Evolutionary conservation across 1,284 basidiomycete genomes (phyloP).

Genomic region (Boletellus dicymbophilus): DNA sequence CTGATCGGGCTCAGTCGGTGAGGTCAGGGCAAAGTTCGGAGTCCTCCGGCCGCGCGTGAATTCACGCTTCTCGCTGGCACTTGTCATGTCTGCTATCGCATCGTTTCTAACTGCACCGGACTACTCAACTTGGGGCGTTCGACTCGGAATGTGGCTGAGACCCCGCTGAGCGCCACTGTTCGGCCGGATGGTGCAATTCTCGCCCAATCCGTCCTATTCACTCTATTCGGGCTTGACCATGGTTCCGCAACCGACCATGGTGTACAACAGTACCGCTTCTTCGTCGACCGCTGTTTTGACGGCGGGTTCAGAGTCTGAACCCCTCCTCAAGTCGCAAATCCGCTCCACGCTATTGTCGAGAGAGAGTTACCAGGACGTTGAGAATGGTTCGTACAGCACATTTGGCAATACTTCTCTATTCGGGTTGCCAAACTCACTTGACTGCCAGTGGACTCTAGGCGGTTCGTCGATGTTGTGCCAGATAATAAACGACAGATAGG

Average conservation of each 20-base stretch:
- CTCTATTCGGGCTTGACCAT: not conserved
- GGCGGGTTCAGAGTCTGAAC: constrained; percentile 22
- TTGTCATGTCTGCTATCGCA: no score
- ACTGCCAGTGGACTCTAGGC: constrained; percentile 4
- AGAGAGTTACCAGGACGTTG: not conserved
- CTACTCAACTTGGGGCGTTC: no score
- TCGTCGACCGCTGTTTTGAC: not conserved
- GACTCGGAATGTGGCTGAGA: no score
- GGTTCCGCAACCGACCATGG: constrained; percentile 7
- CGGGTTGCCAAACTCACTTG: not conserved
- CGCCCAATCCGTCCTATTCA: not conserved
- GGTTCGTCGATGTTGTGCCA: constrained; percentile 41
- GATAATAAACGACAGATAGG: constrained; percentile 45
- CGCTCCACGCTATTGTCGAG: not conserved
- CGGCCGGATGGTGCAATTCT: not conserved
- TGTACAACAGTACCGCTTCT: not conserved
- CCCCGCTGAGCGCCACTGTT: no score
- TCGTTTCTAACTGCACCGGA: no score
- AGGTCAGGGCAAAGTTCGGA: no score
- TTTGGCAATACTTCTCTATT: no score
- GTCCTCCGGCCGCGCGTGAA: no score
- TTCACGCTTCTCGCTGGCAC: no score
- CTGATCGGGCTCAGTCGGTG: no score
- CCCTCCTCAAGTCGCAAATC: constrained; percentile 14
- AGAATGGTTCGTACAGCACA: constrained; percentile 21